Evolutionary conservation across 495 filamentous ascomycete species (phyloP).

Genomic region (Hypoxylon fragiforme): DNA sequence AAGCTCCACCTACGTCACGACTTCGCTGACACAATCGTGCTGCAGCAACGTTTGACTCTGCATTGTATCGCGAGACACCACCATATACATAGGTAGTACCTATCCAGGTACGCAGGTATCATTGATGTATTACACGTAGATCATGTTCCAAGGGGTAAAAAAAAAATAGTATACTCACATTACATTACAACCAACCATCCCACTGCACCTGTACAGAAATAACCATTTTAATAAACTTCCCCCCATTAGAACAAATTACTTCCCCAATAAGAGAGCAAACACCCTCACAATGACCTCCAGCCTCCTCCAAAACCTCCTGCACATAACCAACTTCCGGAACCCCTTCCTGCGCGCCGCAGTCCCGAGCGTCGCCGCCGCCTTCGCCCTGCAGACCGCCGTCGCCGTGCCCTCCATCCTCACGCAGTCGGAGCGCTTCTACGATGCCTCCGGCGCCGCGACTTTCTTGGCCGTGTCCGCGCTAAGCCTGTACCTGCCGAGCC

Average conservation of each 20-base stretch:
- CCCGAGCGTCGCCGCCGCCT: slow-evolving; percentile 59
- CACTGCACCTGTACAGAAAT: too few relatives aligned
- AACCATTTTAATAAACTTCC: too few relatives aligned
- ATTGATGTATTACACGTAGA: too few relatives aligned
- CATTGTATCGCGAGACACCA: too few relatives aligned
- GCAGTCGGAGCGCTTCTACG: slow-evolving; percentile 65
- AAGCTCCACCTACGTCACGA: not conserved
- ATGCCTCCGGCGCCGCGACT: slow-evolving; percentile 64
- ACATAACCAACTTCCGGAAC: slow-evolving; percentile 57
- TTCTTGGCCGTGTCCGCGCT: slow-evolving; percentile 61
- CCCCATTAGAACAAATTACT: too few relatives aligned
- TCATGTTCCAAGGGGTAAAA: too few relatives aligned
- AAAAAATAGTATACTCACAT: too few relatives aligned
- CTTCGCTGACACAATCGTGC: not conserved
- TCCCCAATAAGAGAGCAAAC: too few relatives aligned
- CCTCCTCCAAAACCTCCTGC: slow-evolving; percentile 54
- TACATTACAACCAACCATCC: too few relatives aligned
- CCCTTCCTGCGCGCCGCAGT: slow-evolving; percentile 63
- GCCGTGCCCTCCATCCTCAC: slow-evolving; percentile 61
- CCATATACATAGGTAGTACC: too few relatives aligned
- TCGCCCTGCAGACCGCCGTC: slow-evolving; percentile 56
- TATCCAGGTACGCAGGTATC: too few relatives aligned
- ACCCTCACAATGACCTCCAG: slow-evolving; percentile 47
- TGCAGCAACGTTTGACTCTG: too few relatives aligned
- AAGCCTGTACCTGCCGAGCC: slow-evolving; percentile 60